Percentiles rank a stretch among this genome's conserved stretches.
Conservation (phyloP, 2,329 filamentous ascomycete genomes). For the Ophiosphaerella korrae region DNA sequence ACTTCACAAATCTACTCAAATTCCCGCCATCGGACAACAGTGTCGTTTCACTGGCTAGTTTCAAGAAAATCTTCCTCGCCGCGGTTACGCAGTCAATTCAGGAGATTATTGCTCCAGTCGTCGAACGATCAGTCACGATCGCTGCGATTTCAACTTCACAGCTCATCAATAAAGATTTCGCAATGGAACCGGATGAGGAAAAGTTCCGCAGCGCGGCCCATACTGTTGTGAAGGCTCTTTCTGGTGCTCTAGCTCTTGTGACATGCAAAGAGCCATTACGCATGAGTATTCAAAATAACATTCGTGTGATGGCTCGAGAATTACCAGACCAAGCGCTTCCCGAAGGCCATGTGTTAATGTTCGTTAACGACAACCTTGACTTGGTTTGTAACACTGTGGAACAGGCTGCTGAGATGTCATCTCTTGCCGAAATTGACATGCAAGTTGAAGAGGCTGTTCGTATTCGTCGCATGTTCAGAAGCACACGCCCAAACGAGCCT, state of each 20-base stretch:
- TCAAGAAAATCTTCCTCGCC: conserved; percentile 76
- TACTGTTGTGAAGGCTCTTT: conserved; percentile 92
- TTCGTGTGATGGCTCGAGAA: conserved; percentile 77
- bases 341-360: conserved; percentile 96
- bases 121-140: conserved; percentile 96
- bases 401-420: conserved; percentile 91
- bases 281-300: conserved; percentile 97
- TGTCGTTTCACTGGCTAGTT: conserved; percentile 71
- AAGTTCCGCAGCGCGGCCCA: conserved; percentile 84
- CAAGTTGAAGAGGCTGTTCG: conserved; percentile 84
- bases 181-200: conserved; percentile 87
- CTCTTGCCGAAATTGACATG: conserved; percentile 91
- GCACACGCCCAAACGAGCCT: conserved; percentile 77
- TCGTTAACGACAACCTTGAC: conserved; percentile 96
- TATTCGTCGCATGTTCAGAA: conserved; percentile 74
- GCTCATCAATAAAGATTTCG: conserved; percentile 95
- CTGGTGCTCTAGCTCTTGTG: conserved; percentile 92
- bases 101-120: conserved; percentile 96
- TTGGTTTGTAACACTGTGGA: conserved; percentile 92
- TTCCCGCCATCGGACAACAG: conserved; percentile 72
- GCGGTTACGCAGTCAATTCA: conserved; percentile 89
- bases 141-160: conserved; percentile 95
- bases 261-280: conserved; percentile 96
- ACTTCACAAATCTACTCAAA: conserved; percentile 77
- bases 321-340: conserved; percentile 74